A percentile compares a stretch with the other conserved stretches of the same genome.
Evolutionary conservation across 495 filamentous ascomycete genomes (phyloP).

Genomic region (Podospora australis): DNA sequence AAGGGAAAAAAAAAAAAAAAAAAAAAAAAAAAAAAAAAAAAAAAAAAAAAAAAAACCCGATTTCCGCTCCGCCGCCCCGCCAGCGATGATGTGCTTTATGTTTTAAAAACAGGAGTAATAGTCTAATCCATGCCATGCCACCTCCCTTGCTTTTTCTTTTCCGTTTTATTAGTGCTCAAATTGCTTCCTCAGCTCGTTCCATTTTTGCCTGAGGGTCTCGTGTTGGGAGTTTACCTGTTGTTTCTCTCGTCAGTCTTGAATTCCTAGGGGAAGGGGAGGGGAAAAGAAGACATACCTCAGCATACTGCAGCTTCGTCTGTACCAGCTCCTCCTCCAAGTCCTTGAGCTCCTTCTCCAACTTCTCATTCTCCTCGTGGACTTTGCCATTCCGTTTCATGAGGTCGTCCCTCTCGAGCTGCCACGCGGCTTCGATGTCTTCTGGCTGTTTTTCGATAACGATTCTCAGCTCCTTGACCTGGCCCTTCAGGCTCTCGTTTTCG

Average conservation of each 20-base stretch:
- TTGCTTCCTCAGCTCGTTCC: constrained; percentile 69
- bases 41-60: no score
- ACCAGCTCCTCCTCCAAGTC: constrained; percentile 96
- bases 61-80: no score
- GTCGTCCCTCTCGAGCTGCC: constrained; percentile 81
- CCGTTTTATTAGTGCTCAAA: constrained; percentile 16
- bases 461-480: constrained; percentile 75
- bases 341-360: constrained; percentile 79
- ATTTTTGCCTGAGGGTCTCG: constrained; percentile 70
- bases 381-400: constrained; percentile 89
- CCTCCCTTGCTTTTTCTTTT: constrained; percentile 2
- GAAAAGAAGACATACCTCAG: constrained; percentile 64
- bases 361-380: constrained; percentile 89
- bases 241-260: constrained; percentile 1
- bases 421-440: constrained; percentile 73
- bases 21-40: no score
- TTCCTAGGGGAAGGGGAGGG: not conserved
- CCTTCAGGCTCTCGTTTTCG: constrained; percentile 75
- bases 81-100: no score
- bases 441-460: constrained; percentile 84
- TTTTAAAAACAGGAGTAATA: no score
- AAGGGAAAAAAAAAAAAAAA: no score
- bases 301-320: constrained; percentile 88
- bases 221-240: constrained; percentile 62
- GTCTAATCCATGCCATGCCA: no score